These are phyloP conservation scores for Suillus luteus DNA, from an alignment of 768 basidiomycete species.

Conservation along the genomic window DNA sequence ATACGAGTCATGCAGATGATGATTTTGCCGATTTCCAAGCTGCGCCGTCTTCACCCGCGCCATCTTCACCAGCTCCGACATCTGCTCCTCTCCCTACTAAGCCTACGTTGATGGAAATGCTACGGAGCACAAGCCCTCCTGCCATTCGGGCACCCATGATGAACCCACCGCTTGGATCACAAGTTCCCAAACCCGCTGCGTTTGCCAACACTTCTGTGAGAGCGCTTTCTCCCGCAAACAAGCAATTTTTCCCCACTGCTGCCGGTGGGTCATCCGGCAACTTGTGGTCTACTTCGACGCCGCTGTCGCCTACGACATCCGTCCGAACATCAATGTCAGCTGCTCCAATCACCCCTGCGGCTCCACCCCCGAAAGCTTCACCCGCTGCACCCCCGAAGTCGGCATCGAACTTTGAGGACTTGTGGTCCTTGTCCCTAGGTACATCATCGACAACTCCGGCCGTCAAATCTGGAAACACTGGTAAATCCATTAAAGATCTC, in stretches of 20 bases:
- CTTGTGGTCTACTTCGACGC: conserved; percentile 28
- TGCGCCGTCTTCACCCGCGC: conserved; percentile 45
- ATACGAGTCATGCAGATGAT: conserved; percentile 52
- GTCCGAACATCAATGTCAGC: conserved; percentile 16
- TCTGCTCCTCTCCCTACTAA: conserved; percentile 38
- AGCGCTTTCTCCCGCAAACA: conserved; percentile 32
- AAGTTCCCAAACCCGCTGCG: conserved; percentile 19
- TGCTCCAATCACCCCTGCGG: conserved; percentile 19
- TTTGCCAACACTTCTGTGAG: conserved; percentile 22
- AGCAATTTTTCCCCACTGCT: conserved; percentile 24
- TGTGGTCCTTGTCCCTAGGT: conserved; percentile 84
- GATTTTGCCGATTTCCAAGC: conserved; percentile 88
- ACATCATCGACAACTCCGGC: conserved; percentile 32
- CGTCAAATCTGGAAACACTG: conserved; percentile 39
- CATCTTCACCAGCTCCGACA: conserved; percentile 27
- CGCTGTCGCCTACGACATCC: conserved; percentile 26
- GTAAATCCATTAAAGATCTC: conserved; percentile 86
- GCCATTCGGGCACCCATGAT: conserved; percentile 20
- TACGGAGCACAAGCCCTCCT: conserved; percentile 36
- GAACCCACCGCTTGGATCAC: conserved; percentile 16
- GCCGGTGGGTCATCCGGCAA: conserved; percentile 22
- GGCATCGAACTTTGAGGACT: conserved; percentile 76
- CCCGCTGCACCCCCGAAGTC: conserved; percentile 40
- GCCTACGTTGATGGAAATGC: conserved; percentile 51
- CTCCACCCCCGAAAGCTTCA: conserved; percentile 27